These are phyloP conservation scores for Thalassiosira mediterranea DNA, from an alignment of 352 stramenopile species.

Conservation along the genomic window DNA sequence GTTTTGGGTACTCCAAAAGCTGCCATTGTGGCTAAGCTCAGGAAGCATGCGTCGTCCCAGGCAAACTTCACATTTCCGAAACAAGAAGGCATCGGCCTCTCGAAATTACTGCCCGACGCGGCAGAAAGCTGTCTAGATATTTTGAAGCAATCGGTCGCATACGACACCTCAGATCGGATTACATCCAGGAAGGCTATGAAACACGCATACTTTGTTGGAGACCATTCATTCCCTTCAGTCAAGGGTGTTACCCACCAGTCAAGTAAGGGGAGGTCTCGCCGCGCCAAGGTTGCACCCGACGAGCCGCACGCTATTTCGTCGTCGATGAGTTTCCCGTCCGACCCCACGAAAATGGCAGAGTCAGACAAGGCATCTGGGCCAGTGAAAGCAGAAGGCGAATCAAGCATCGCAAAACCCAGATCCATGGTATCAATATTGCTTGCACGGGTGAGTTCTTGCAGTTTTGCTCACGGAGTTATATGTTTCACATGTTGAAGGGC, in stretches of 20 bases:
- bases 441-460: slow-evolving; percentile 30
- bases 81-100: slow-evolving; percentile 87
- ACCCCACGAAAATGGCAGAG: slow-evolving; percentile 14
- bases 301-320: slow-evolving; percentile 5
- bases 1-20: slow-evolving; percentile 90
- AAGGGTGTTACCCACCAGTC: slow-evolving; percentile 6
- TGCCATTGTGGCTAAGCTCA: slow-evolving; percentile 90
- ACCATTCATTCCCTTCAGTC: slow-evolving; percentile 15
- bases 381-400: slow-evolving; percentile 1
- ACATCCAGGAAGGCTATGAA: slow-evolving; percentile 40
- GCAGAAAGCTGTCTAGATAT: slow-evolving; percentile 44
- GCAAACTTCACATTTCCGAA: slow-evolving; percentile 92
- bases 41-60: slow-evolving; percentile 89
- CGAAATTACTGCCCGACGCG: slow-evolving; percentile 85
- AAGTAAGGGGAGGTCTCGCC: not conserved
- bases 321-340: slow-evolving; percentile 23
- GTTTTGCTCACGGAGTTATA: not conserved
- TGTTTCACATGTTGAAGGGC: no score
- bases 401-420: slow-evolving; percentile 32
- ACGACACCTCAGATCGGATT: slow-evolving; percentile 57
- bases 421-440: slow-evolving; percentile 60
- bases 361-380: slow-evolving; percentile 8
- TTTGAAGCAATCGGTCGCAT: slow-evolving; percentile 45
- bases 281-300: slow-evolving; percentile 13
- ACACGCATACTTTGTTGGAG: slow-evolving; percentile 59